Base-by-base conservation (phyloP, 495 filamentous ascomycete genomes). In the Penicillium paxilli region DNA sequence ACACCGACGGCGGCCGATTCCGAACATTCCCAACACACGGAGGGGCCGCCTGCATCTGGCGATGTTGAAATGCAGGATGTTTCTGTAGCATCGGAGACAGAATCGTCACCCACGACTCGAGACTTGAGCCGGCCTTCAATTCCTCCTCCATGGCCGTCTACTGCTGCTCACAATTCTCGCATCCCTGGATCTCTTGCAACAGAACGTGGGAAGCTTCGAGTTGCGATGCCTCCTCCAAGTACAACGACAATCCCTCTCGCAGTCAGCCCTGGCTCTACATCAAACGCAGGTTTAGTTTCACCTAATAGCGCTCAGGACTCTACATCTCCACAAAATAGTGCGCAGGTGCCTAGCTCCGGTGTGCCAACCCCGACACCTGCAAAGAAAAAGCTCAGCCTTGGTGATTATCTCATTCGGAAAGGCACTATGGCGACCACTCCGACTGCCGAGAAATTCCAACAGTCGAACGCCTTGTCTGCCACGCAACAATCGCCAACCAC, bases 321-420 rank as follows among this genome's bases (percentile, higher is more conserved):
- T 4, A 56, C 65, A 16, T 59, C 63, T 8, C 61, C 65, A 14
- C 63, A 60, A 22, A 33, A 49, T 21, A 20, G 54, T 12, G 21
- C 51, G 16, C 54, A 66, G n/a, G 52, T 65, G 9, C 58, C 71
- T 12, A 63, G 62, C 6, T 58, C 66, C 4, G 69, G 59, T 38
- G 63, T 76, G 1, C 76, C 79, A 1, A 76, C 75, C 21, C 76
- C 84, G 17, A 85, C 81, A 49, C 83, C 84, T 0, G 73, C 76
- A 26, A 82, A 83, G 72, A 88, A 87, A 65, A 83, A 84, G 57
- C 69, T 87, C 52, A 87, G 83, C 60, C 66, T 88, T n/a, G 84
- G 84, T 50, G 85, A 87, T 56, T 88, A 87, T 59, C 73, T 83
- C 20, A 84, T 72, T 47, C 71, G 78, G 52, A 69, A 69, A 47